Conservation (phyloP, 257 asterid genomes). For the Salvia hispanica region DNA sequence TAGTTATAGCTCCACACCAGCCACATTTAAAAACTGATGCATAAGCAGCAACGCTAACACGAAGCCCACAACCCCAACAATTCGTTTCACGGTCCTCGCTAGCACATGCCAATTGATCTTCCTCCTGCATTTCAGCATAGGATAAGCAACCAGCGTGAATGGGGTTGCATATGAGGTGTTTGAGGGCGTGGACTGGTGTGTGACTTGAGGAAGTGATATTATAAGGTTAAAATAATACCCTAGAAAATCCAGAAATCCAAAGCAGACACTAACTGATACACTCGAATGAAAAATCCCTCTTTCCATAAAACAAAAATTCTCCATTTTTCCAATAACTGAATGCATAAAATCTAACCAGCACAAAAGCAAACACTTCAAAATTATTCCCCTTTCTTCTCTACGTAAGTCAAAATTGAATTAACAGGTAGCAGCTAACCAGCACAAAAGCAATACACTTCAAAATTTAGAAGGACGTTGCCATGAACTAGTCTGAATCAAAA, state of each 20-base stretch:
- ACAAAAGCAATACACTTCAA: conserved; percentile 3
- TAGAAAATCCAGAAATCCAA: not conserved
- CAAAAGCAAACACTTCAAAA: conserved; percentile 5
- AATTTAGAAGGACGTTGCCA: conserved; percentile 3
- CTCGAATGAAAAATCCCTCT: not conserved
- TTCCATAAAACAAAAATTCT: not conserved
- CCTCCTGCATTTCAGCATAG: conserved; percentile 52
- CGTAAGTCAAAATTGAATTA: conserved; percentile 23
- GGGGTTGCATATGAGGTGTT: conserved; percentile 7
- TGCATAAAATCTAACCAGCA: too few species aligned
- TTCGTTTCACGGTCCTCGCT: conserved; percentile 64
- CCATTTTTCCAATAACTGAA: not conserved
- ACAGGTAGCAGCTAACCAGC: conserved; percentile 21
- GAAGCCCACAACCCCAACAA: conserved; percentile 98
- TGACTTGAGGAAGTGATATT: conserved; percentile 1
- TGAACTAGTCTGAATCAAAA: conserved; percentile 18
- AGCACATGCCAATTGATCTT: conserved; percentile 44
- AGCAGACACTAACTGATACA: not conserved
- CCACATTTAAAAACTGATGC: conserved; percentile 81
- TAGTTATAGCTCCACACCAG: conserved; percentile 96
- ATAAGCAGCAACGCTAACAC: conserved; percentile 67
- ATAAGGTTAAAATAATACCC: conserved; percentile 9
- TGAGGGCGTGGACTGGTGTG: not conserved
- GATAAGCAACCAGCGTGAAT: conserved; percentile 28
- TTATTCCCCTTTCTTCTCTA: not conserved